Conservation (phyloP, 2,329 filamentous ascomycete genomes). For the Colletotrichum sojae region DNA sequence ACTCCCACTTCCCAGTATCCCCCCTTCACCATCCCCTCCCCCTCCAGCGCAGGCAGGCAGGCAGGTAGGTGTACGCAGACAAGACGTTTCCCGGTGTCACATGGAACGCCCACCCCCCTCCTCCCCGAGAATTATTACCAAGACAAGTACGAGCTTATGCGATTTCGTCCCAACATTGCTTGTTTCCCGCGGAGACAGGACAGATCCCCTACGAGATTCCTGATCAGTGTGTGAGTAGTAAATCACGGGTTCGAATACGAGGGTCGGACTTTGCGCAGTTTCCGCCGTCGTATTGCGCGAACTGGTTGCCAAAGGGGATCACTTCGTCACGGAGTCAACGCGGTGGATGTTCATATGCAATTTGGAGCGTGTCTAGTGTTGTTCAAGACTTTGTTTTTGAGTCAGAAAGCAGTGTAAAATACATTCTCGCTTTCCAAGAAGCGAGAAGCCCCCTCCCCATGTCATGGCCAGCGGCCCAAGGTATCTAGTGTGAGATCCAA, state of each 20-base stretch:
- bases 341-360: not conserved
- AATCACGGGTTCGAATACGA: not conserved
- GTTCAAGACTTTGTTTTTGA: slow-evolving; percentile 5
- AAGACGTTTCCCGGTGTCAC: not conserved
- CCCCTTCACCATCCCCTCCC: not conserved
- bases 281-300: no score
- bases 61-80: not conserved
- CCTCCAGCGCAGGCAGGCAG: no score
- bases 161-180: not conserved
- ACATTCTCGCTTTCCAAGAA: slow-evolving; percentile 24
- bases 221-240: not conserved
- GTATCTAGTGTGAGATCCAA: slow-evolving; percentile 28
- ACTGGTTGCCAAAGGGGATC: no score
- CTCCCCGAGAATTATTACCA: not conserved
- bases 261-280: not conserved
- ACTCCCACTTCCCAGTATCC: not conserved
- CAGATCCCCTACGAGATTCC: not conserved
- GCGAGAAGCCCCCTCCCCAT: slow-evolving; percentile 23
- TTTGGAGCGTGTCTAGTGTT: slow-evolving; percentile 27
- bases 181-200: not conserved
- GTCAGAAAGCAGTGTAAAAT: slow-evolving; percentile 3
- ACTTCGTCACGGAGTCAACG: no score
- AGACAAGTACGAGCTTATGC: not conserved
- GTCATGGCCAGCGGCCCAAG: slow-evolving; percentile 23
- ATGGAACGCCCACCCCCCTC: not conserved